Evolutionary conservation across 176 grass and related monocot species (phyloP), one percentile per base, ranked within the genome.

Genomic region (Secale cereale): DNA sequence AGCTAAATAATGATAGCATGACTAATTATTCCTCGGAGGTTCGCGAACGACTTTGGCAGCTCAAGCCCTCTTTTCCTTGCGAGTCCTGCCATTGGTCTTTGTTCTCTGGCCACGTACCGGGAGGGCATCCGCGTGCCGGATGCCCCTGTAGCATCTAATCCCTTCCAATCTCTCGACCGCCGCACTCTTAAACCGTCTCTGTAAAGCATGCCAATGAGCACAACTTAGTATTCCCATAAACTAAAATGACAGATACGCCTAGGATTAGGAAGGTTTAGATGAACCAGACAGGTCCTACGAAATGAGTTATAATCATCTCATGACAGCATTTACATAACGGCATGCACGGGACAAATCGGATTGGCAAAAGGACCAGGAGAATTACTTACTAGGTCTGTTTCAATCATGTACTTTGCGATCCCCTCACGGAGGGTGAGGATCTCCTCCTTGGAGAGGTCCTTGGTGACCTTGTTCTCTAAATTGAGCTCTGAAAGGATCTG

Each of bases 381-480:
- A 79, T 81, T 17, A 52, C 48, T 52, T 95, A 98, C 93, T 32
- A 98, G 91, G 81, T 98, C 95, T 72, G 93, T 91, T 88, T 95
- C 91, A 80, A 92, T 93, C 95, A 93, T 95, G 84, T 98, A 98
- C 57, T 94, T 93, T 69, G 85, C 76, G 46, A 98, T 87, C 73
- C 95, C 95, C 71, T 98, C 92, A 82, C 93, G 88, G 63, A 98
- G 85, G 26, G 82, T 78, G 39, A 91, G 86, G 74, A 94, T 91
- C 75, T 98, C 91, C 66, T 92, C 87, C 41, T 98, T 93, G 0
- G 85, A 79, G 77, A 95, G 91, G 27, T 95, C 91, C 86, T 87
- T 95, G 41, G 89, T 89, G 76, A 94, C 65, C 87, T 94, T 98
- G 83, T 98, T 92, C 12, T 88, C 87, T 15, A 98, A 69, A 59